Evolutionary conservation across 2,329 filamentous ascomycete genomes (phyloP).

Genomic region (Dactylellina drechsleri): DNA sequence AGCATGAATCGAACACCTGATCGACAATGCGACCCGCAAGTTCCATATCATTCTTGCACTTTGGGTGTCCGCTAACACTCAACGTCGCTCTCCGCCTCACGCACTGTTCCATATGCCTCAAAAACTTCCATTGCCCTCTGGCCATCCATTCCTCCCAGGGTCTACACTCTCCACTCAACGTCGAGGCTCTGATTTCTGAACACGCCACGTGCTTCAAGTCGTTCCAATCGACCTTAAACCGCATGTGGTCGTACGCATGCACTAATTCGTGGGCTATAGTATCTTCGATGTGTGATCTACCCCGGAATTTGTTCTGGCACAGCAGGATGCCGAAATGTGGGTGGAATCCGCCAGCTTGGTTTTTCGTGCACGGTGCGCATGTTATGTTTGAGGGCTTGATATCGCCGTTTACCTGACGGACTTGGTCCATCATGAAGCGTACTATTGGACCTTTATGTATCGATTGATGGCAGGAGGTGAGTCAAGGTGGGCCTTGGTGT

Average conservation of each 20-base stretch:
- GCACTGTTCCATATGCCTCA: slow-evolving; percentile 92
- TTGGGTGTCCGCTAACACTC: slow-evolving; percentile 80
- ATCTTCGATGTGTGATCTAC: slow-evolving; percentile 85
- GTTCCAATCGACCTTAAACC: slow-evolving; percentile 89
- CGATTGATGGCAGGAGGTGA: not conserved
- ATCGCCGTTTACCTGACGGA: slow-evolving; percentile 79
- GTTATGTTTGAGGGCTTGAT: slow-evolving; percentile 79
- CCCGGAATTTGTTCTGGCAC: slow-evolving; percentile 89
- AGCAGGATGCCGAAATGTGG: slow-evolving; percentile 87
- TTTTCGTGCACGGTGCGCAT: slow-evolving; percentile 79
- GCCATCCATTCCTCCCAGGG: slow-evolving; percentile 88
- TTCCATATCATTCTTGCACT: slow-evolving; percentile 84
- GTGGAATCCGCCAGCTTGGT: slow-evolving; percentile 84
- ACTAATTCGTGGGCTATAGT: slow-evolving; percentile 98
- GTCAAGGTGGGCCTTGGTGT: slow-evolving; percentile 30
- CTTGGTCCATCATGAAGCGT: slow-evolving; percentile 84
- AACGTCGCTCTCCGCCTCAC: slow-evolving; percentile 82
- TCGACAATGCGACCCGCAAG: slow-evolving; percentile 84
- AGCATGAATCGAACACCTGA: slow-evolving; percentile 99
- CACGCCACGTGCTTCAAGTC: slow-evolving; percentile 90
- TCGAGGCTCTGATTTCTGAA: slow-evolving; percentile 93
- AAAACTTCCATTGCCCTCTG: slow-evolving; percentile 85
- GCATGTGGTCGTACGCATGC: slow-evolving; percentile 90
- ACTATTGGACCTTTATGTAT: slow-evolving; percentile 75
- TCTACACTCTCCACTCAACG: slow-evolving; percentile 91